phyloP scores from a whole-genome alignment of 352 stramenopile genomes.

The Globisporangium ultimum region DNA sequence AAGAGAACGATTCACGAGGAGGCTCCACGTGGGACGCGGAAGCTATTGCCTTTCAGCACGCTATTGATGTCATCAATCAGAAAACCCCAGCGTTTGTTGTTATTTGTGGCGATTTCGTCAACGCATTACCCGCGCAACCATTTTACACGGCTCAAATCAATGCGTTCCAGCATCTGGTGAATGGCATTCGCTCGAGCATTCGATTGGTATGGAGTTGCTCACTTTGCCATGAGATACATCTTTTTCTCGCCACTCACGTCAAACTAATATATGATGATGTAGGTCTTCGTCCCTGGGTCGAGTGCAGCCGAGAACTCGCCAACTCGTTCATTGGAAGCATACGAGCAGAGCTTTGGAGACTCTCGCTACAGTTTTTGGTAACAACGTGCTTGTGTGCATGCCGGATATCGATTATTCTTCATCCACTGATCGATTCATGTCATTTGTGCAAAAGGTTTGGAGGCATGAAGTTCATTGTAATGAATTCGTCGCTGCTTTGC shows the following conservation, averaged over 20 bases:
- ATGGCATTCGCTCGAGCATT: slow-evolving; percentile 48
- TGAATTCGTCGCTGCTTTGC: slow-evolving; percentile 51
- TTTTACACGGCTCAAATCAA: slow-evolving; percentile 41
- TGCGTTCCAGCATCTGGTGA: slow-evolving; percentile 60
- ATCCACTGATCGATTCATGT: neutral
- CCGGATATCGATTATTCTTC: neutral
- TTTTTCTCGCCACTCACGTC: too few relatives aligned
- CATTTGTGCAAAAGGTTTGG: slow-evolving; percentile 37
- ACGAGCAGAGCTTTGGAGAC: slow-evolving; percentile 60
- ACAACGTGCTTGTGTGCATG: neutral
- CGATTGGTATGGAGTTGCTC: slow-evolving; percentile 38
- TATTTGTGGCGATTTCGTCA: slow-evolving; percentile 63
- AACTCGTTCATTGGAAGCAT: slow-evolving; percentile 18
- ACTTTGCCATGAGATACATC: neutral
- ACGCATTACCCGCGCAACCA: slow-evolving; percentile 29
- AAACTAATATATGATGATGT: neutral
- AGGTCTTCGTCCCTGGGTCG: slow-evolving; percentile 56
- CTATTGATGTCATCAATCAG: slow-evolving; percentile 46
- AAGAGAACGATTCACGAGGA: slow-evolving; percentile 32
- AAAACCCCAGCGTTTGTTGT: slow-evolving; percentile 57
- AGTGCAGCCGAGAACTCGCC: slow-evolving; percentile 11
- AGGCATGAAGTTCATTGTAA: slow-evolving; percentile 76
- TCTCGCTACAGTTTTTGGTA: slow-evolving; percentile 77
- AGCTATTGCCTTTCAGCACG: slow-evolving; percentile 34
- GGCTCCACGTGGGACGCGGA: slow-evolving; percentile 49